Evolutionary conservation across 2,329 filamentous ascomycete species (phyloP), one percentile per base, ranked within the genome.

Genomic region (Mycosphaerella sp.): DNA sequence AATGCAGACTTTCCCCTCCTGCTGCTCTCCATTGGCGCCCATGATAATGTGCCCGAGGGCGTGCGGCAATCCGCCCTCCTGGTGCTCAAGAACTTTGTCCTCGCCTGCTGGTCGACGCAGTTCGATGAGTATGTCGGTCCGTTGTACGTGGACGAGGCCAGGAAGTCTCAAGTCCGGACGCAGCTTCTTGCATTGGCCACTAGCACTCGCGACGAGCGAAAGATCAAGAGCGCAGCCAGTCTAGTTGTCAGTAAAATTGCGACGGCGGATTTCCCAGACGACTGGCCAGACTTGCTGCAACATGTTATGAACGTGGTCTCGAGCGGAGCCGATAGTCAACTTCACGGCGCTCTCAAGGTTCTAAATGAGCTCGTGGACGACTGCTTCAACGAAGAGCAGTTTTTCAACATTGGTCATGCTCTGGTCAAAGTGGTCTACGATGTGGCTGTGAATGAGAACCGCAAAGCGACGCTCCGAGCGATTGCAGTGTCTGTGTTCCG

Each of bases 241-340:
- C 89, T 84, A 62, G 83, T 86, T 4, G 89, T 96, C 58, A 92
- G 90, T 76, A 97, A 95, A 75, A 95, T 98, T 63, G 93, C 93
- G 53, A 86, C 84, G 59, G 82, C 85, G 66, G 93, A 98, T 74
- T 97, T 95, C 68, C 93, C 93, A 50, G 89, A 96, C 56, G 81
- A 91, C 66, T 98, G 93, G 93, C 89, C 91, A n/a, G 81, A 82
- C 61, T 81, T 98, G 42, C 82, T 98, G 31, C 88, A 89, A 21
- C 81, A 83, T 34, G 78, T 97, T 41, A 80, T 98, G 57, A 80
- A 81, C 42, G 79, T 91, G 48, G 87, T 97, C 65, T 82, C 86
- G 51, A 80, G 78, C 50, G 89, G 88, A 57, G 83, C 78, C 59
- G 89, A 95, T 65, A 76, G 78, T 45, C 90, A 95, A 68, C 76